Percentiles rank a stretch among this genome's conserved stretches.
These are phyloP conservation scores for Astraeus odoratus DNA, from an alignment of 768 basidiomycete species.

Conservation along the genomic window DNA sequence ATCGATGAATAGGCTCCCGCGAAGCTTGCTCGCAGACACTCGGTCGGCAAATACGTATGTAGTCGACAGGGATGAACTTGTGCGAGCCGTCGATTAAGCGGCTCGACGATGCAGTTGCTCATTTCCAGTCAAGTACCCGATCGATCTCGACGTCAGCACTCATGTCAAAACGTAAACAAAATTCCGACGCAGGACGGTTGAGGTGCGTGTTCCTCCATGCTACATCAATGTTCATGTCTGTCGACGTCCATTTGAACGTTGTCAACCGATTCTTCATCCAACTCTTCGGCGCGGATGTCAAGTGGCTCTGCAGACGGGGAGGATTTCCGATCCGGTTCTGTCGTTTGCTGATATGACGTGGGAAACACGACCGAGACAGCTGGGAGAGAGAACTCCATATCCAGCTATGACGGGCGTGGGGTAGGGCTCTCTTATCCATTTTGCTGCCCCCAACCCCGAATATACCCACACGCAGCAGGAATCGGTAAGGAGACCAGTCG, in stretches of 20 bases:
- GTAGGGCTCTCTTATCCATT: slow-evolving; percentile 29
- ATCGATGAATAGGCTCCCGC: too few species aligned
- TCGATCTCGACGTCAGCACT: too few species aligned
- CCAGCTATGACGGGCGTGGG: slow-evolving; percentile 73
- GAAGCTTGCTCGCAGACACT: too few species aligned
- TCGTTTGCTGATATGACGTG: slow-evolving; percentile 67
- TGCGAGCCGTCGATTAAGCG: too few species aligned
- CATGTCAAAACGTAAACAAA: slow-evolving; percentile 54
- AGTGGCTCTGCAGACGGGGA: slow-evolving; percentile 59
- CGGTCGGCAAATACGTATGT: too few species aligned
- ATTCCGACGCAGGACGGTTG: slow-evolving; percentile 33
- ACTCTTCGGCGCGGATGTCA: slow-evolving; percentile 70
- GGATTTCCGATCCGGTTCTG: slow-evolving; percentile 75
- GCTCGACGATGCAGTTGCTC: too few species aligned
- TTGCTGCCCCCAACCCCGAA: too few species aligned
- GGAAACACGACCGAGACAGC: slow-evolving; percentile 94
- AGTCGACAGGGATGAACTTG: too few species aligned
- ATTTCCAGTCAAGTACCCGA: too few species aligned
- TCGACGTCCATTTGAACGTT: slow-evolving; percentile 72
- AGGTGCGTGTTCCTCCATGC: slow-evolving; percentile 32
- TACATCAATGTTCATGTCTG: too few species aligned
- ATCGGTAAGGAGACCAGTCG: slow-evolving; percentile 56
- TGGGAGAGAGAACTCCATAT: slow-evolving; percentile 47
- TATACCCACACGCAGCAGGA: not conserved
- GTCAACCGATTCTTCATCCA: slow-evolving; percentile 67